Evolutionary conservation across 1,284 basidiomycete genomes (phyloP), one percentile per base, ranked within the genome.

Genomic region (Leccinum insigne): DNA sequence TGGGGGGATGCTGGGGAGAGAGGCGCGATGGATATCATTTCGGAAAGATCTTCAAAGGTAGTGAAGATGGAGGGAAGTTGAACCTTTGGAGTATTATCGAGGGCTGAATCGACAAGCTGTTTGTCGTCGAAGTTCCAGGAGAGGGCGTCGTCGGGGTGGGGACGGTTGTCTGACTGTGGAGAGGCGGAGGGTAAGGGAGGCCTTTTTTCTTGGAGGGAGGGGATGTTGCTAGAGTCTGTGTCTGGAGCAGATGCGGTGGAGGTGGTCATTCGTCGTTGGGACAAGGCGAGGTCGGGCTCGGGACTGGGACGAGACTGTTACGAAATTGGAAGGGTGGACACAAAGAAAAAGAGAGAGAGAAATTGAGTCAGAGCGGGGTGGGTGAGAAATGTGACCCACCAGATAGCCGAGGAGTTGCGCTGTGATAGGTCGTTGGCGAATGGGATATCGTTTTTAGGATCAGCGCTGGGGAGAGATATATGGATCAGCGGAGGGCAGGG

Each of bases 11-110:
- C 82, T 84, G 2, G 90, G 88, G 35, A 91, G 80, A 7, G 90
- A 90, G 5, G 87, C 80, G 60, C 90, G 85, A 62, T 89, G 85
- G 64, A 77, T 75, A 60, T 89, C 87, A 70, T 77, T 77, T 63
- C 82, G 83, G 70, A 84, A 85, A 42, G 80, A 73, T 89, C 88
- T 73, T 87, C 86, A 70, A 91, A 88, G 23, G 87, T 81, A 42
- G 86, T 83, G 69, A 88, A 89, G 70, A 91, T 88, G 69, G 89
- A 90, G 4, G 90, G 90, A 8, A 91, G 82, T 77, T 89, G 87
- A 63, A 91, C 87, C 75, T 86, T 87, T 62, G 63, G 58, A 44
- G 81, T 76, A 63, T 80, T 77, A 68, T 83, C 83, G 69, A 79
- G 75, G 67, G 63, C 47, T 18, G 75, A 26, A 35, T 78, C 75